These are phyloP conservation scores for Corylus americana DNA, from an alignment of 306 rosid species.

Conservation along the genomic window DNA sequence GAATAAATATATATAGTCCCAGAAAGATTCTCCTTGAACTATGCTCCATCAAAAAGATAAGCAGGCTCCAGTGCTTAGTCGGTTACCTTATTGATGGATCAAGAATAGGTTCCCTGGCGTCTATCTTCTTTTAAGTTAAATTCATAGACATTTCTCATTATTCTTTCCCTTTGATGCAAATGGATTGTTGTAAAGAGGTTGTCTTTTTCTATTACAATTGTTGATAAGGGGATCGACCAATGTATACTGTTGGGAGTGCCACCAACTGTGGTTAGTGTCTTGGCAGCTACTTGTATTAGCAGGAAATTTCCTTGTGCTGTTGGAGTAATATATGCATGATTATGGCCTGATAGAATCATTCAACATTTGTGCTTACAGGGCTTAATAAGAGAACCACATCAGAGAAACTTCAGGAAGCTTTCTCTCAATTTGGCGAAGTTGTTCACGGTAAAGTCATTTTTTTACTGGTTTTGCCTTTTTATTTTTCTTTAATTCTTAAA, in stretches of 20 bases:
- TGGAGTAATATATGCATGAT: background rate
- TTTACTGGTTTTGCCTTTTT: background rate
- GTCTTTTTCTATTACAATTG: background rate
- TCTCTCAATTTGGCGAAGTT: conserved; percentile 30
- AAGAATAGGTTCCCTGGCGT: background rate
- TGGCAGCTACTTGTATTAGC: background rate
- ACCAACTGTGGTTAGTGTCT: background rate
- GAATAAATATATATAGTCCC: background rate
- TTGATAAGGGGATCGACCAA: background rate
- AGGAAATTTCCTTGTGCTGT: background rate
- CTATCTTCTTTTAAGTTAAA: background rate
- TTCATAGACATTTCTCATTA: background rate
- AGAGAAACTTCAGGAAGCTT: conserved; percentile 23
- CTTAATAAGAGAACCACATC: conserved; percentile 26
- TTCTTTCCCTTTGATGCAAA: background rate
- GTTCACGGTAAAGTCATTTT: conserved; percentile 7
- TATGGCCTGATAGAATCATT: background rate
- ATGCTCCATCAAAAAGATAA: background rate
- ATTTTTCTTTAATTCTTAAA: background rate
- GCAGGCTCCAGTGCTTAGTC: background rate
- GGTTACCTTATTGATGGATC: background rate
- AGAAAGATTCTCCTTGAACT: too few relatives aligned
- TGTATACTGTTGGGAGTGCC: background rate
- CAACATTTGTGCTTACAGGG: conserved; percentile 14
- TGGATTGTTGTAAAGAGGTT: background rate